phyloP scores from a whole-genome alignment of 208 protist species.

The Balamuthia mandrillaris region DNA sequence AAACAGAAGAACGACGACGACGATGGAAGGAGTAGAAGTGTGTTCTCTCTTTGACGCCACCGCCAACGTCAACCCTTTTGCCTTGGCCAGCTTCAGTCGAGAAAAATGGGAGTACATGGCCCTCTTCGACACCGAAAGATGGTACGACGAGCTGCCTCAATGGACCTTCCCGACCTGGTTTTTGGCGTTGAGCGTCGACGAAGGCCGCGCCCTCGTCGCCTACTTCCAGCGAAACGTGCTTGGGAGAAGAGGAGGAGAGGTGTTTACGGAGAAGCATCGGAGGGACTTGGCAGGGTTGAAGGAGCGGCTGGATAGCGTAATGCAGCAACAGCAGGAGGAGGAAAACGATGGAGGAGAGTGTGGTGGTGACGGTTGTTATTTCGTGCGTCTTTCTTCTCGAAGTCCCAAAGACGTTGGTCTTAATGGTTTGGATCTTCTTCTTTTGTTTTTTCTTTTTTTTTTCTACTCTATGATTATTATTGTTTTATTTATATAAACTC shows the following conservation, averaged over 20 bases:
- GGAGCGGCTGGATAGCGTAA: background rate
- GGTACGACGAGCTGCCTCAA: conserved; percentile 3
- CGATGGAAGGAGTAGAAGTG: too few relatives aligned
- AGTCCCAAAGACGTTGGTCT: conserved; percentile 39
- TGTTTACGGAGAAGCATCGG: background rate
- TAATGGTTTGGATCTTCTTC: too few relatives aligned
- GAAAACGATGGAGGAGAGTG: background rate
- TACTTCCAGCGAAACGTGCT: conserved; percentile 18
- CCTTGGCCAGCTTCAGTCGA: background rate
- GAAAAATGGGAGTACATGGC: conserved; percentile 35
- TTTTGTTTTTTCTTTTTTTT: too few relatives aligned
- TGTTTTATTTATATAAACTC: too few relatives aligned
- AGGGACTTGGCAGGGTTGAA: background rate
- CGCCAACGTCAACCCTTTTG: background rate
- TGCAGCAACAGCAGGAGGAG: background rate
- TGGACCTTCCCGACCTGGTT: conserved; percentile 26
- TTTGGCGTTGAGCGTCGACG: background rate
- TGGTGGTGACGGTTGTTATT: background rate
- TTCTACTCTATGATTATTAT: too few relatives aligned
- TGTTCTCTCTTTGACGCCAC: background rate
- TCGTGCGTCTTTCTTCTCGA: conserved; percentile 26
- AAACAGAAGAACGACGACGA: background rate
- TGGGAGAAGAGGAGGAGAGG: background rate
- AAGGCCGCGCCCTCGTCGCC: background rate
- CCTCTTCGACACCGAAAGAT: background rate